Base-by-base conservation (phyloP, 2,329 filamentous ascomycete genomes). In the Beauveria brongniartii region DNA sequence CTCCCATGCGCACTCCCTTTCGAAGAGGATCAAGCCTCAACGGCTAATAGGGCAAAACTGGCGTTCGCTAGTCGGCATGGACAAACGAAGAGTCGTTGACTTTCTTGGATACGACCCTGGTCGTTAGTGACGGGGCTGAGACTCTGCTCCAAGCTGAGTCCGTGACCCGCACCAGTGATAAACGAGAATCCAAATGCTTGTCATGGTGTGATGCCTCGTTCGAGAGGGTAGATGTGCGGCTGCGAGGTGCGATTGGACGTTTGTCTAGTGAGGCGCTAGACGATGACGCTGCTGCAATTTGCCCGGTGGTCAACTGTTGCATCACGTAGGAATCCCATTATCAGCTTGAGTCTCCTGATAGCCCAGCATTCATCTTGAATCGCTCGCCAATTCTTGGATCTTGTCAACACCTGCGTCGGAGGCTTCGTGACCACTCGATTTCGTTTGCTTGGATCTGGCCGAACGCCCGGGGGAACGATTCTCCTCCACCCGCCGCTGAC, bases 171-270 rank as follows among this genome's bases (percentile, higher is more conserved):
- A 30, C 46, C 34, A 28, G 46, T 52, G 47, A 59, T n/a, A n/a
- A 28, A 20, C 53, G 30, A 40, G n/a, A 26, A 40, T 14, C 16
- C 43, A 8, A 75, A 20, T 41, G 20, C 12, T 26, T 14, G 24
- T 20, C 24, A 24, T 10, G 20, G 6, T 46, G 34, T 50, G 22
- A 10, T 44, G 20, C n/a, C 34, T 55, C 22, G 9, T 55, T 43
- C 22, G 22, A 2, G 8, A 55, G 47, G 47, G 18, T 22, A 20
- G 43, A 12, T 46, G 43, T 20, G 24, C 7, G 18, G n/a, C 46
- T 57, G 44, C 34, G 51, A 54, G 14, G 44, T 40, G 12, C 18
- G 18, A 28, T 26, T 40, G 24, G 44, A 9, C 18, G 43, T 48
- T 12, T 4, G 20, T 40, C n/a, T 34, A 34, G 22, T 57, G 30